A percentile compares a stretch with the other conserved stretches of the same genome.
phyloP scores from a whole-genome alignment of 2,329 filamentous ascomycete species.

The Calonectria ilicicola region DNA sequence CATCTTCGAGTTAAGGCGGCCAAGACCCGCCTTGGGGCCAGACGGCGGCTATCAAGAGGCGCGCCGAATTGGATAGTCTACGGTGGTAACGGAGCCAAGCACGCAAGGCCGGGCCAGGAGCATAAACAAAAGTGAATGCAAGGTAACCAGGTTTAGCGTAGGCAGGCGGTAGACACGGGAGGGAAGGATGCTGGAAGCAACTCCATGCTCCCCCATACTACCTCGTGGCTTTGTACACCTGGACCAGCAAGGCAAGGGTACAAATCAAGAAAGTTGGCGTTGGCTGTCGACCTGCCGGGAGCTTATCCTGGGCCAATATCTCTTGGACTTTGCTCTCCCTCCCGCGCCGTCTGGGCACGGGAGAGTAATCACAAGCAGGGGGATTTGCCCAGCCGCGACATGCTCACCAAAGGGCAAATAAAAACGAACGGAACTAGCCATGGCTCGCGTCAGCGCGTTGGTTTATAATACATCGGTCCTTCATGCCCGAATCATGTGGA shows the following conservation, averaged over 20 bases:
- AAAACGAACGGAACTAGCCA: background rate
- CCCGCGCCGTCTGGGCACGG: background rate
- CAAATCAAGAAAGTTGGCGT: conserved; percentile 12
- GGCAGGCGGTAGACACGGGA: background rate
- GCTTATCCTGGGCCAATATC: conserved; percentile 1
- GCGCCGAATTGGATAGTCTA: conserved; percentile 7
- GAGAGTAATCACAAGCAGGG: background rate
- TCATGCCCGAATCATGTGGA: background rate
- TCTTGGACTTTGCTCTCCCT: background rate
- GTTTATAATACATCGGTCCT: conserved; percentile 1
- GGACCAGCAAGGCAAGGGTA: conserved; percentile 5
- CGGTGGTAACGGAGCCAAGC: conserved; percentile 7
- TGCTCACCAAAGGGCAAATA: background rate
- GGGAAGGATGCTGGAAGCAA: background rate
- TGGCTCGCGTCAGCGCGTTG: conserved; percentile 1
- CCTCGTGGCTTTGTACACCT: background rate
- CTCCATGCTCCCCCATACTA: background rate
- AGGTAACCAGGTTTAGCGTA: background rate
- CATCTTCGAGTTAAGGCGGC: background rate
- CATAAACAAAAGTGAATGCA: background rate
- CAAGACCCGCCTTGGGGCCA: background rate
- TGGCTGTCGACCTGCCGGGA: conserved; percentile 4
- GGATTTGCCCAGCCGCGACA: background rate
- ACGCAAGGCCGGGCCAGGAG: conserved; percentile 6
- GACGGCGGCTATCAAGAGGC: conserved; percentile 1